Evolutionary conservation across 345 rosid genomes (phyloP), one percentile per base, ranked within the genome.

Genomic region (Hirschfeldia incana): DNA sequence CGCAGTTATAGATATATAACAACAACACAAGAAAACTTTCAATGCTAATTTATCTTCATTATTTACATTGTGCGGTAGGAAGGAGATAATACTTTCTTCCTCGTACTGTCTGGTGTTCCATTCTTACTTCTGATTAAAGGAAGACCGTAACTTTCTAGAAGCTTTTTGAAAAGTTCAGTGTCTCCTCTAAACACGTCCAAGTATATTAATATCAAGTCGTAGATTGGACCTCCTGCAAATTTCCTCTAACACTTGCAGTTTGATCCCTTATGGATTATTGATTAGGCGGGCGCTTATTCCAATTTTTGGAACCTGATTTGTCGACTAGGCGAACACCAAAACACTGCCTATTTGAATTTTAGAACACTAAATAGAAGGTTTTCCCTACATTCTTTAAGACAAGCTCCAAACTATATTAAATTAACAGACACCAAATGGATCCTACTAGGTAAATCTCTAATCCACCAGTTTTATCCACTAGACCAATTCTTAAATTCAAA

Each of bases 61-160:
- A 79, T 97, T 92, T 85, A 92, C 98, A 92, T 91, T 65, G 94
- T 88, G 72, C 89, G 97, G 87, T 92, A 94, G 5, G 98, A 94
- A 51, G 87, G 90, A 70, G 83, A 84, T 21, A 68, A 46, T 62
- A 80, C 86, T 84, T 84, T 87, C 68, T 85, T 83, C 66, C 60
- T 60, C 10, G 42, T 34, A 68, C 78, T 70, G 61, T 80, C 84
- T n/a, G 65, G 32, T 4, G 1, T 39, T 39, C 11, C 44, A 39
- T 39, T 8, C 44, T 26, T 82, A 27, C 83, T 73, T 84, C 78
- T 83, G 70, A 85, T 76, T 28, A 94, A 75, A 21, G 97, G 97
- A 77, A 94, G 90, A 51, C 84, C 88, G 73, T 92, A 94, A 76
- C 89, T 86, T 74, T 84, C 91, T 63, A 94, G 68, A 77, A 94